Conservation (phyloP, 2,329 filamentous ascomycete species). For the Clarireedia homoeocarpa region DNA sequence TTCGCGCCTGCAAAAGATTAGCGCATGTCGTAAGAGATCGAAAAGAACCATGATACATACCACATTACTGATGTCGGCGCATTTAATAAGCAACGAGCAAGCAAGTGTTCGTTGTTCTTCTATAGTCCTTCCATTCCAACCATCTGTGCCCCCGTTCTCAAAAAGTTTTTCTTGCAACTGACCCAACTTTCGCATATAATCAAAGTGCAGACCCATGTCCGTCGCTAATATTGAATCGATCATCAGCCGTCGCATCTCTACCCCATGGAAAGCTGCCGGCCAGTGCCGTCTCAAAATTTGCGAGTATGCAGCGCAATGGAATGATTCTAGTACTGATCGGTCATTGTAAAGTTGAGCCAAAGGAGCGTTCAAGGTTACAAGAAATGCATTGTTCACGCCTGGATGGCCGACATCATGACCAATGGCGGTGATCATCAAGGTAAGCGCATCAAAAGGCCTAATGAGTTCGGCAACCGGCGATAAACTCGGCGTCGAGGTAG, state of each 20-base stretch:
- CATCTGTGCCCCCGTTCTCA: slow-evolving; percentile 56
- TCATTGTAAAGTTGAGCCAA: slow-evolving; percentile 96
- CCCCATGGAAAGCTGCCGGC: slow-evolving; percentile 73
- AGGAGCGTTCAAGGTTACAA: slow-evolving; percentile 85
- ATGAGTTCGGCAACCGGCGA: slow-evolving; percentile 68
- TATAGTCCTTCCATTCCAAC: slow-evolving; percentile 68
- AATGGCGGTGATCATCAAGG: slow-evolving; percentile 88
- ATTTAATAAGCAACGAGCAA: slow-evolving; percentile 94
- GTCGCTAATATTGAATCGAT: slow-evolving; percentile 97
- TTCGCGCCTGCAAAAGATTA: slow-evolving; percentile 56
- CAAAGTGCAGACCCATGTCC: slow-evolving; percentile 94
- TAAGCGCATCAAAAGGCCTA: slow-evolving; percentile 80
- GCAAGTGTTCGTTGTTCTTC: slow-evolving; percentile 71
- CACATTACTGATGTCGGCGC: slow-evolving; percentile 97
- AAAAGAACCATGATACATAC: slow-evolving; percentile 45
- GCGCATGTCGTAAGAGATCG: slow-evolving; percentile 17
- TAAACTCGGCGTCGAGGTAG: slow-evolving; percentile 27
- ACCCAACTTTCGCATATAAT: slow-evolving; percentile 88
- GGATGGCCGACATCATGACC: slow-evolving; percentile 97
- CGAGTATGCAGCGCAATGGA: slow-evolving; percentile 94
- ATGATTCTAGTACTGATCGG: slow-evolving; percentile 90
- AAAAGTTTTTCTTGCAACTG: slow-evolving; percentile 71
- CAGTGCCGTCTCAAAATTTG: slow-evolving; percentile 91
- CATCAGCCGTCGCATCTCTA: slow-evolving; percentile 78
- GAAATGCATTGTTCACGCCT: slow-evolving; percentile 95